Evolutionary conservation across 805 yeast species (phyloP), one percentile per base, ranked within the genome.

Genomic region (Nakazawaea molendinolei): DNA sequence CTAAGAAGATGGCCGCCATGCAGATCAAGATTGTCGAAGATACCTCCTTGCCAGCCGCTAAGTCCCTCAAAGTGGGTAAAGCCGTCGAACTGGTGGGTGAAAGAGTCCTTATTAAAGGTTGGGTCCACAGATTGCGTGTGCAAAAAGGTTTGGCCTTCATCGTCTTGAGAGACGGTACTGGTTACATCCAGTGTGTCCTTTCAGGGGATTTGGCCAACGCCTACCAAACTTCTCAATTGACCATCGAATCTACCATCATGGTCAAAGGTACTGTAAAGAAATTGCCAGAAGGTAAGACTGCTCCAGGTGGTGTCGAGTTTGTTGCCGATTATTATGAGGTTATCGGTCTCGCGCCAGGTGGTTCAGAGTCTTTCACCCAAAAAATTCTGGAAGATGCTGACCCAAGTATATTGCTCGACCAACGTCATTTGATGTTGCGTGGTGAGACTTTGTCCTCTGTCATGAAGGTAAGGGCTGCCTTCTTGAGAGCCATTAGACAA

Each of bases 221-320:
- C 32, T 78, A 82, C 62, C 79, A 76, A 60, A 89, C 97, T 29
- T 66, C 71, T 50, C 82, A 80, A 41, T 71, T 94, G 55, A 90
- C 98, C 8, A 63, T 90, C 48, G 99, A 92, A 67, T 72, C 95
- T 13, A 80, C 95, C 12, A 71, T 94, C 22, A 58, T 78, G 33
- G 63, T 92, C 41, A 83, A 73, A 56, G 99, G 99, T 63, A 74
- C 75, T 19, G 68, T 92, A 43, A 72, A 74, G 59, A 75, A 81
- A 51, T 69, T 94, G 33, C 97, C 97, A 39, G 97, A 86, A 58
- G 98, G 98, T 44, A 89, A 92, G 61, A 69, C 82, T 47, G 99
- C 98, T 8, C 96, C 97, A 40, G 97, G 97, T 45, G 95, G 95
- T 43, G 94, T 90, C 45, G 99, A 92, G 65, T 73, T 94, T 50